Evolutionary conservation across 331 rosid species (phyloP).

Genomic region (Ulmus americana): DNA sequence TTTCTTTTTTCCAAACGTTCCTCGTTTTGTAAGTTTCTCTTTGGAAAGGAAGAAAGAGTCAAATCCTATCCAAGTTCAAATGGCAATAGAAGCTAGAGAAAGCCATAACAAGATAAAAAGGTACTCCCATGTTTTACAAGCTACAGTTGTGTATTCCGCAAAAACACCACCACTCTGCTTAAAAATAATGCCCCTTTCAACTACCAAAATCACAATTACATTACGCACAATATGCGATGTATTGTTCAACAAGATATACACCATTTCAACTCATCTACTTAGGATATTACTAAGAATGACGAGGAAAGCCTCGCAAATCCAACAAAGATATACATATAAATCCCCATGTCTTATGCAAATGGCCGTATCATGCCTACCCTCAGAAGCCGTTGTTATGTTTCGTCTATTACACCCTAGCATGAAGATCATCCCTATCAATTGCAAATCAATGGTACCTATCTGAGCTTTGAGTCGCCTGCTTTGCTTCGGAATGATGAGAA

Average conservation of each 20-base stretch:
- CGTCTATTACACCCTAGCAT: constrained; percentile 49
- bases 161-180: too few species aligned
- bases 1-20: too few species aligned
- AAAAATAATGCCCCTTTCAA: constrained; percentile 47
- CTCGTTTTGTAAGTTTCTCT: too few species aligned
- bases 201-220: constrained; percentile 74
- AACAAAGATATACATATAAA: constrained; percentile 52
- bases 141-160: too few species aligned
- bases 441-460: constrained; percentile 38
- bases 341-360: constrained; percentile 42
- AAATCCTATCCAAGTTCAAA: too few species aligned
- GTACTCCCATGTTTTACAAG: too few species aligned
- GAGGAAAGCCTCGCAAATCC: constrained; percentile 48
- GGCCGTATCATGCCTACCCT: constrained; percentile 47
- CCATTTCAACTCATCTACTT: constrained; percentile 56
- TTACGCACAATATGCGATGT: constrained; percentile 43
- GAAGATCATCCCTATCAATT: constrained; percentile 38
- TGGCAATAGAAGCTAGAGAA: too few species aligned
- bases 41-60: too few species aligned
- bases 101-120: too few species aligned
- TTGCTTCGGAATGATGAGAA: constrained; percentile 92
- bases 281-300: constrained; percentile 40
- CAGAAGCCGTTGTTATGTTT: constrained; percentile 28
- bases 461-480: constrained; percentile 80
- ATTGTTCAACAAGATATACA: constrained; percentile 49